Percentiles rank a stretch among this genome's conserved stretches.
Conservation (phyloP, 2,329 filamentous ascomycete genomes). For the Trichoderma afroharzianum region DNA sequence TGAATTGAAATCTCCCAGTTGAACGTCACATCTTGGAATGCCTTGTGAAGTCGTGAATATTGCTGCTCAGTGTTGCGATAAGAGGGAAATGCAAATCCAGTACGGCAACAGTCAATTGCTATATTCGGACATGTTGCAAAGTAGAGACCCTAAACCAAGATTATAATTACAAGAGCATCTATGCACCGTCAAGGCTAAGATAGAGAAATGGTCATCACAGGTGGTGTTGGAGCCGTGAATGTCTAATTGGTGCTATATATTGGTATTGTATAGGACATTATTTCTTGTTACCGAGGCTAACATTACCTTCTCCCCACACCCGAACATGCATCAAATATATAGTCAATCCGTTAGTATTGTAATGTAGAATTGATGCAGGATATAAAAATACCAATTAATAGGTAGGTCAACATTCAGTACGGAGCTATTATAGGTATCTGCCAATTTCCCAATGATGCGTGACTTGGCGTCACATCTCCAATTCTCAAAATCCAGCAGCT, state of each 20-base stretch:
- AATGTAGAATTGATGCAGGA: not conserved
- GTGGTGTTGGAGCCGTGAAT: too few relatives aligned
- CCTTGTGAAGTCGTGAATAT: not conserved
- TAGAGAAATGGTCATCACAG: too few relatives aligned
- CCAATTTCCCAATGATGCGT: not conserved
- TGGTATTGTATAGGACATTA: too few relatives aligned
- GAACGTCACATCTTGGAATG: not conserved
- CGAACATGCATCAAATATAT: not conserved
- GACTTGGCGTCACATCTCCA: not conserved
- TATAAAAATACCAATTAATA: not conserved
- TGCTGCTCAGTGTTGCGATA: not conserved
- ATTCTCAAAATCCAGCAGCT: not conserved
- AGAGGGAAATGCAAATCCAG: too few relatives aligned
- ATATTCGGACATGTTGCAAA: too few relatives aligned
- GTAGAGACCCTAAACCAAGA: too few relatives aligned
- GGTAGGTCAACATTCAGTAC: not conserved
- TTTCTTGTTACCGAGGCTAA: rapidly evolving
- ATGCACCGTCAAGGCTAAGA: too few relatives aligned
- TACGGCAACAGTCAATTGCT: too few relatives aligned
- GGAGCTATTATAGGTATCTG: not conserved
- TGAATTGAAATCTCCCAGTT: constrained; percentile 10
- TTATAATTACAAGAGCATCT: too few relatives aligned
- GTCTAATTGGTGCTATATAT: too few relatives aligned
- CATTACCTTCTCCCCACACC: not conserved
- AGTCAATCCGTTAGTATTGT: not conserved